phyloP scores from a whole-genome alignment of 306 rosid genomes.

The Dryas octopetala region DNA sequence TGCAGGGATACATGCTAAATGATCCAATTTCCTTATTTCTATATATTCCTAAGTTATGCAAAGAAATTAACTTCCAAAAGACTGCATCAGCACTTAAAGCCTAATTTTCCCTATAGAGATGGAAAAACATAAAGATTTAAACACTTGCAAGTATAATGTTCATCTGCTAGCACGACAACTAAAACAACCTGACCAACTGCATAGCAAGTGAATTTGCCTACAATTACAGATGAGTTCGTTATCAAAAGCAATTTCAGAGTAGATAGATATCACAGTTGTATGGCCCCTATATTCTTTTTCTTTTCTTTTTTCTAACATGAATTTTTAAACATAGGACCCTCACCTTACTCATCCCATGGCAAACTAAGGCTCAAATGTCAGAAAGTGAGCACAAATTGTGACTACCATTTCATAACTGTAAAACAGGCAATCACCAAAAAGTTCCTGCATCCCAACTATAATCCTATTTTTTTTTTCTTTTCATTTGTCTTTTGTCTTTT shows the following conservation, averaged over 20 bases:
- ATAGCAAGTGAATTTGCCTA: neutral
- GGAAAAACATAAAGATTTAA: neutral
- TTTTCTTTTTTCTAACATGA: neutral
- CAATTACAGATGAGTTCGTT: neutral
- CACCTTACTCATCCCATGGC: neutral
- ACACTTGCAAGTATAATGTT: neutral
- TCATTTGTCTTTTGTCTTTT: no score
- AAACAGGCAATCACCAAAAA: slow-evolving; percentile 1
- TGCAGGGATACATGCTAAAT: neutral
- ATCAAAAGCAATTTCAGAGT: neutral
- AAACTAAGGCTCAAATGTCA: neutral
- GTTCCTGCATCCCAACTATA: no score
- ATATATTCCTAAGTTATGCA: neutral
- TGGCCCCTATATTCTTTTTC: neutral
- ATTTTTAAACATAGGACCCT: neutral
- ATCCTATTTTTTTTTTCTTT: no score
- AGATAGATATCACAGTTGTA: neutral
- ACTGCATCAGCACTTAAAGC: neutral
- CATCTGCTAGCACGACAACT: neutral
- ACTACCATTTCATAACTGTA: no score
- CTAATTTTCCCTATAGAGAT: neutral
- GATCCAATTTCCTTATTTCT: neutral
- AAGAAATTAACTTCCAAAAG: neutral
- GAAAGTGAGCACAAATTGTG: neutral
- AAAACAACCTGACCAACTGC: neutral